Conservation (phyloP, 345 rosid genomes). For the Euphorbia lathyris region DNA sequence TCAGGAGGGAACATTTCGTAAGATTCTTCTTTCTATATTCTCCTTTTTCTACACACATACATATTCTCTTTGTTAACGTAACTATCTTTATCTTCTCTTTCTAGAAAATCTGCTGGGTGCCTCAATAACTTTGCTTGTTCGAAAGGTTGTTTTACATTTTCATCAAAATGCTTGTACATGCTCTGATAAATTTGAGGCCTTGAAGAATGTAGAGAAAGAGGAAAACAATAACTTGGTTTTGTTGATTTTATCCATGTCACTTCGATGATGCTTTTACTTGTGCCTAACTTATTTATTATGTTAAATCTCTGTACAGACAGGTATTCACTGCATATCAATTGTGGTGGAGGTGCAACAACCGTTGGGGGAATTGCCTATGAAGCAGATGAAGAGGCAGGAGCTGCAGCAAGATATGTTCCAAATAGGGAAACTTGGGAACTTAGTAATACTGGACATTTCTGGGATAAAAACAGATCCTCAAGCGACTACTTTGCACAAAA, state of each 20-base stretch:
- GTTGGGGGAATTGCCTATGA: conserved; percentile 13
- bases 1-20: conserved; percentile 16
- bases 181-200: background rate
- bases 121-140: conserved; percentile 6
- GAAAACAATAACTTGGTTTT: background rate
- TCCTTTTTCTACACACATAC: background rate
- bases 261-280: background rate
- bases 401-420: conserved; percentile 8
- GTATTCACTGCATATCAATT: conserved; percentile 18
- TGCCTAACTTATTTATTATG: background rate
- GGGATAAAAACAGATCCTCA: conserved; percentile 10
- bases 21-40: conserved; percentile 1
- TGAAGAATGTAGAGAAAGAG: background rate
- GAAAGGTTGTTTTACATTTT: conserved; percentile 13
- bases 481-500: conserved; percentile 11
- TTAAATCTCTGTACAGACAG: conserved; percentile 2
- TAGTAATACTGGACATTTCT: conserved; percentile 13
- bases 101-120: conserved; percentile 14
- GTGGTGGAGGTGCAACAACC: conserved; percentile 10
- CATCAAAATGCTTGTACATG: background rate
- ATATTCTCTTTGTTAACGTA: background rate
- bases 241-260: background rate
- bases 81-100: background rate
- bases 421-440: conserved; percentile 7
- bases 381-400: conserved; percentile 1